Base-by-base conservation (phyloP, 2,329 filamentous ascomycete species). In the Talaromyces sp. region DNA sequence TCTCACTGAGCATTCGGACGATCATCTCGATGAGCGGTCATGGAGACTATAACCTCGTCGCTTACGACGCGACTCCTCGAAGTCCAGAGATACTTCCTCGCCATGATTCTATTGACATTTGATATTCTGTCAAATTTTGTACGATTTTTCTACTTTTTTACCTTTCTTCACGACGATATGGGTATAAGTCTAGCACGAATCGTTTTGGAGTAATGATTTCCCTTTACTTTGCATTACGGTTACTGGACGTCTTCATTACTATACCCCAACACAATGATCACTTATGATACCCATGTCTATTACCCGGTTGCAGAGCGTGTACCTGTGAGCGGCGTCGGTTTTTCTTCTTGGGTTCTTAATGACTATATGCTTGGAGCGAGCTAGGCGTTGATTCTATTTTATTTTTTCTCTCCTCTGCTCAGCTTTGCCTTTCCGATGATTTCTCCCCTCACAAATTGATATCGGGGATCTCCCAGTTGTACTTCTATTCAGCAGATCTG, bases 41-140 rank as follows among this genome's bases (percentile, higher is more conserved):
- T 80, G 78, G 78, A 76, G 73, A 63, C 72, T 80, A 50, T 80
- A 71, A 56, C 14, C 22, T n/a, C 1, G 24, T 27, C 13, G 13
- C 37, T 33, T 5, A 49, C 10, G 19, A n/a, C 8, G 47, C 24
- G 24, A 31, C 24, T 33, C 3, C 16, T 35, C 35, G 24, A 47
- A 43, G n/a, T 64, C 31, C 22, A 63, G 16, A 33, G 16, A 37
- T 13, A 5, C 27, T 33, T 11, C 31, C 58, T 58, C 52, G 11
- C 31, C 11, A 22, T 22, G 3, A 33, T 14, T 37, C 13, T 3
- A 37, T 37, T 13, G 7, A 13, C n/a, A 33, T 33, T 52, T 52
- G n/a, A 62, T 41, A 19, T 8, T 14, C 49, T 33, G 50, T 45
- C 33, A 19, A n/a, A n/a, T 27, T 10, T 43, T 54, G 14, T 54